A percentile compares a stretch with the other conserved stretches of the same genome.
These are phyloP conservation scores for Diplodia sapinea DNA, from an alignment of 2,329 filamentous ascomycete genomes.

Conservation along the genomic window DNA sequence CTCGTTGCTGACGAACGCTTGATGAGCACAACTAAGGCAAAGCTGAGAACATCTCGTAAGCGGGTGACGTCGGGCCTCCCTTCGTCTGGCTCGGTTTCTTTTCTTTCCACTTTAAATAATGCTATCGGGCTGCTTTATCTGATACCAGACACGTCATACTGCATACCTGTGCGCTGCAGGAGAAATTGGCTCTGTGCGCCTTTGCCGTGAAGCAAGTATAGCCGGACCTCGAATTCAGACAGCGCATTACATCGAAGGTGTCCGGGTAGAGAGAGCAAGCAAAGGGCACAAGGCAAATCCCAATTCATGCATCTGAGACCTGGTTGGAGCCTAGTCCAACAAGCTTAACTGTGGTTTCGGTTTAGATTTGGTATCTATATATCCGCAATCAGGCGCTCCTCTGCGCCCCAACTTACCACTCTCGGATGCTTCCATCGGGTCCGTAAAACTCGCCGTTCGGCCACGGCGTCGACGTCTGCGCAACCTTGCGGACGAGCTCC, in stretches of 20 bases:
- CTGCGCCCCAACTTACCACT: conserved; percentile 60
- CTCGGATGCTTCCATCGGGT: conserved; percentile 68
- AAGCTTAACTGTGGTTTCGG: background rate
- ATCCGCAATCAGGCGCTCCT: background rate
- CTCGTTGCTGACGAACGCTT: background rate
- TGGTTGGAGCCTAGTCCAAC: background rate
- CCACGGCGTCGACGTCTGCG: conserved; percentile 68
- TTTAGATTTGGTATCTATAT: background rate
- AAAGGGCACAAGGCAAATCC: background rate
- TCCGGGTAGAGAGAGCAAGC: too few species aligned
- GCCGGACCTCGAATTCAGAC: background rate
- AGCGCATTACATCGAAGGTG: background rate
- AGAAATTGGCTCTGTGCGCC: too few species aligned
- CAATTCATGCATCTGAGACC: background rate
- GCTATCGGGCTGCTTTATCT: too few species aligned
- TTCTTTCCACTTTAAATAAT: background rate
- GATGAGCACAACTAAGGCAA: background rate
- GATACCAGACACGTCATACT: too few species aligned
- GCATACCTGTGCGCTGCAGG: too few species aligned
- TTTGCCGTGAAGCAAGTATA: background rate
- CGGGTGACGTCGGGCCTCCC: background rate
- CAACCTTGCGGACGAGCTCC: conserved; percentile 65
- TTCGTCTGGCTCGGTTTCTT: background rate
- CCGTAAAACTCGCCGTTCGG: conserved; percentile 70
- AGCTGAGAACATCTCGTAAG: background rate